These are phyloP conservation scores for Herpetomonas tarakana DNA, from an alignment of 208 protist genomes.

Conservation along the genomic window DNA sequence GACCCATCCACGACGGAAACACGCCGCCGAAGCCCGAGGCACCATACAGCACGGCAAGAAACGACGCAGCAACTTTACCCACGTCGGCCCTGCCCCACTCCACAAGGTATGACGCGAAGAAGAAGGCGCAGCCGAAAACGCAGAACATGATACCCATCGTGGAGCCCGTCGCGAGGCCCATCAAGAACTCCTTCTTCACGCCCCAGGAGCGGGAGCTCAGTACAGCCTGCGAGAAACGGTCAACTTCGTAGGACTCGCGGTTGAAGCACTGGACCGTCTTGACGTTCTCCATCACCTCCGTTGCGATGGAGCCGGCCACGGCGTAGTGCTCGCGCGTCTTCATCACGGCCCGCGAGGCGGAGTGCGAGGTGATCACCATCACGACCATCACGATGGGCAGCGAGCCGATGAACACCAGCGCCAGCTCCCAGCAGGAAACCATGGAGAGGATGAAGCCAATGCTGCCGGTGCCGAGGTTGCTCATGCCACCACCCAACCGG, in stretches of 20 bases:
- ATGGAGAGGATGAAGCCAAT: conserved; percentile 50
- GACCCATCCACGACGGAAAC: conserved; percentile 44
- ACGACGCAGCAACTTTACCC: conserved; percentile 49
- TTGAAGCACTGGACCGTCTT: conserved; percentile 81
- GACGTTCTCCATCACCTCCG: conserved; percentile 82
- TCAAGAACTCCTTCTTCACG: conserved; percentile 65
- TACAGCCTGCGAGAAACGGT: conserved; percentile 58
- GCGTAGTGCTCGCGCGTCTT: conserved; percentile 70
- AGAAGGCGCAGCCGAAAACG: conserved; percentile 64
- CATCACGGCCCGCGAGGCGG: conserved; percentile 20
- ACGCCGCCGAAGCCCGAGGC: conserved; percentile 60
- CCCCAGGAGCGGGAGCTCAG: conserved; percentile 31
- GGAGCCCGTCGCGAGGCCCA: conserved; percentile 25
- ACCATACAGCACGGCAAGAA: conserved; percentile 61
- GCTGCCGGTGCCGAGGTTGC: conserved; percentile 30
- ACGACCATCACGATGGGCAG: conserved; percentile 45
- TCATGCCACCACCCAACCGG: conserved; percentile 30
- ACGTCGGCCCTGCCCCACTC: conserved; percentile 52
- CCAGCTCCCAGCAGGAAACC: conserved; percentile 34
- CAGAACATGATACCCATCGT: conserved; percentile 46
- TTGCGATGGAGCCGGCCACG: conserved; percentile 76
- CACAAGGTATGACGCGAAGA: conserved; percentile 70
- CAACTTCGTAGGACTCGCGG: conserved; percentile 41
- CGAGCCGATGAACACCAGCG: conserved; percentile 26
- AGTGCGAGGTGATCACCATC: conserved; percentile 16